Conservation (phyloP, 2,329 filamentous ascomycete species). For the Geosmithia morbida region DNA sequence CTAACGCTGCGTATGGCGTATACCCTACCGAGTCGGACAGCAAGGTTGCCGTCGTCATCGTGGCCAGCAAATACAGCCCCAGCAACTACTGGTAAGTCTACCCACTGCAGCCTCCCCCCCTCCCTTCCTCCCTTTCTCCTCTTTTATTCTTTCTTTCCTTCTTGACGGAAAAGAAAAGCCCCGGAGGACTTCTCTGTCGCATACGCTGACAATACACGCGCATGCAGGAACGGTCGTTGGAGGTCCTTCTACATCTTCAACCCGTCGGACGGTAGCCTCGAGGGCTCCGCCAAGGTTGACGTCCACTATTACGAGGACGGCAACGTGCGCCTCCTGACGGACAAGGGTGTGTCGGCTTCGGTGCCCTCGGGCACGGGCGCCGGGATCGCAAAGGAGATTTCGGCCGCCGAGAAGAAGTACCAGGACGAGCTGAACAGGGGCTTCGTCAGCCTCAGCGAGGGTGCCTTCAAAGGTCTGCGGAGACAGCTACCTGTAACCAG, state of each 20-base stretch:
- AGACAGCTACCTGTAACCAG: slow-evolving; percentile 90
- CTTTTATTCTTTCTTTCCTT: too few relatives aligned
- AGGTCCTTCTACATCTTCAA: slow-evolving; percentile 74
- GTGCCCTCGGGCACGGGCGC: slow-evolving; percentile 48
- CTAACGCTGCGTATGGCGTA: slow-evolving; percentile 64
- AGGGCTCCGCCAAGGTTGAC: slow-evolving; percentile 78
- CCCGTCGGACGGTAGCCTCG: slow-evolving; percentile 51
- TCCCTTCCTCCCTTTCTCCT: too few relatives aligned
- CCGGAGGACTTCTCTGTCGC: neutral
- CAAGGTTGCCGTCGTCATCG: slow-evolving; percentile 66
- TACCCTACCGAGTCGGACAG: slow-evolving; percentile 68
- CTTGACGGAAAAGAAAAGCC: too few relatives aligned
- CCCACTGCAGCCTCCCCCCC: too few relatives aligned
- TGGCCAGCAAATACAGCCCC: slow-evolving; percentile 94
- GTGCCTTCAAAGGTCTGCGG: slow-evolving; percentile 84
- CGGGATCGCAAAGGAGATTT: slow-evolving; percentile 66
- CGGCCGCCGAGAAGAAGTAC: slow-evolving; percentile 73
- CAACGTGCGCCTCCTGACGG: slow-evolving; percentile 87
- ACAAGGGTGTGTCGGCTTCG: slow-evolving; percentile 53
- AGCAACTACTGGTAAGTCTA: slow-evolving; percentile 82
- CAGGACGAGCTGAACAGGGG: slow-evolving; percentile 91
- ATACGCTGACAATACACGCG: neutral
- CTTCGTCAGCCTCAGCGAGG: slow-evolving; percentile 79
- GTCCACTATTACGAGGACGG: slow-evolving; percentile 99
- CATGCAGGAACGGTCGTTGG: slow-evolving; percentile 80